A percentile compares a stretch with the other conserved stretches of the same genome.
Evolutionary conservation across 495 filamentous ascomycete genomes (phyloP).

Genomic region (Aspergillus taichungensis): DNA sequence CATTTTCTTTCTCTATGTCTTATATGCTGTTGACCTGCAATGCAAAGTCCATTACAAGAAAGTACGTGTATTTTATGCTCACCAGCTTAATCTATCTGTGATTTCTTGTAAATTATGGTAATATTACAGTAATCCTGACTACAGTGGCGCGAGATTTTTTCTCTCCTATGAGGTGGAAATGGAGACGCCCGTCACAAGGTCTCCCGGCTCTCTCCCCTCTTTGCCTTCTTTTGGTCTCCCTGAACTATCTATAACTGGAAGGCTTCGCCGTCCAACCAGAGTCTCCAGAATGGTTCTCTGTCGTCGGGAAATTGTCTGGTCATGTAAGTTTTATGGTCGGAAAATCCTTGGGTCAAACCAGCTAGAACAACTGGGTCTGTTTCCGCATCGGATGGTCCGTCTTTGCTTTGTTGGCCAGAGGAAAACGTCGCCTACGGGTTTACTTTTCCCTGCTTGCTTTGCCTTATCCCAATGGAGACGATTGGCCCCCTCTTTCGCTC

Average conservation of each 20-base stretch:
- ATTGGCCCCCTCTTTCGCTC: not conserved
- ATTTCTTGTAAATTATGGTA: no score
- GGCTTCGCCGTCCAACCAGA: not conserved
- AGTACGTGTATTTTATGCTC: no score
- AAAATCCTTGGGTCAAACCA: conserved; percentile 16
- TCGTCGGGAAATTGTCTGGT: conserved; percentile 1
- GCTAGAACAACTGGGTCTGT: conserved; percentile 15
- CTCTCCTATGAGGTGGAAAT: not conserved
- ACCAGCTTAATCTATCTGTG: no score
- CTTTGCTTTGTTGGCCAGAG: conserved; percentile 2
- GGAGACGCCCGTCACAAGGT: no score
- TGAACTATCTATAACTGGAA: no score
- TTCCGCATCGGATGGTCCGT: conserved; percentile 1
- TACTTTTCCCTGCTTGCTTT: not conserved
- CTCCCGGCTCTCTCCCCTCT: no score
- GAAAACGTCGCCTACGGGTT: conserved; percentile 1
- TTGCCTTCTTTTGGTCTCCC: no score
- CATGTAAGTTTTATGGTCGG: conserved; percentile 1
- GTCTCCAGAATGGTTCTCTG: not conserved
- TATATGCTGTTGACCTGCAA: no score
- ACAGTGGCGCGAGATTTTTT: conserved; percentile 11
- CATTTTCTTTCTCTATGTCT: no score
- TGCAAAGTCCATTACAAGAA: no score
- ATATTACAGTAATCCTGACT: conserved; percentile 1
- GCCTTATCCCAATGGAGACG: not conserved